These are phyloP conservation scores for Cylindrodendrum hubeiense DNA, from an alignment of 2,329 filamentous ascomycete genomes.

Conservation along the genomic window DNA sequence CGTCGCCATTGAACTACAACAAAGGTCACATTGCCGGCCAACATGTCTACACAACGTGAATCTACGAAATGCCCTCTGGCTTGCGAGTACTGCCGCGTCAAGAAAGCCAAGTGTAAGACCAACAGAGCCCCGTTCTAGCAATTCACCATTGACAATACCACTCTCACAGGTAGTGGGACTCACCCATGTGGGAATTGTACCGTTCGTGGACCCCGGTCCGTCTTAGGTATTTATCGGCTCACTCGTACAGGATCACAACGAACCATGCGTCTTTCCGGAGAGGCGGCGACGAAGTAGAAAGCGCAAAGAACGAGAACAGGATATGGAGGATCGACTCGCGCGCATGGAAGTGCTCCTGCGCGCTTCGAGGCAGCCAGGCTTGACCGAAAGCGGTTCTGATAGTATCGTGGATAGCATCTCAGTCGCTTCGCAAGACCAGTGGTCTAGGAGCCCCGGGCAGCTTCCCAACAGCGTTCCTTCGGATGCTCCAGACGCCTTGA, in stretches of 20 bases:
- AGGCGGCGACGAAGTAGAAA: conserved; percentile 10
- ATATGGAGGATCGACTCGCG: conserved; percentile 11
- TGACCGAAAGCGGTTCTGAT: background rate
- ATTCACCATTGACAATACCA: background rate
- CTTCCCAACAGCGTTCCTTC: background rate
- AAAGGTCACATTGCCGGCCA: background rate
- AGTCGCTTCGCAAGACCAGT: background rate
- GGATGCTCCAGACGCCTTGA: background rate
- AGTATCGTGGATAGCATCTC: conserved; percentile 1
- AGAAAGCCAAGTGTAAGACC: conserved; percentile 7
- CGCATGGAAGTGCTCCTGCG: conserved; percentile 11
- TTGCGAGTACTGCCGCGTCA: conserved; percentile 13
- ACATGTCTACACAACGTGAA: conserved; percentile 6
- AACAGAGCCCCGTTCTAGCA: background rate
- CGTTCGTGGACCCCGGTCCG: background rate
- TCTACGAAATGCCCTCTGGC: conserved; percentile 9
- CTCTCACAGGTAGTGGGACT: conserved; percentile 4
- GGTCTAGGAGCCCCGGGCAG: background rate
- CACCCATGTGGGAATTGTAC: conserved; percentile 15
- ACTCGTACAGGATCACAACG: conserved; percentile 5
- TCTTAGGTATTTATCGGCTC: background rate
- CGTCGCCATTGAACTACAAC: background rate
- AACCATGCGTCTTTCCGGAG: conserved; percentile 13
- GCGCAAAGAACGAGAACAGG: conserved; percentile 12
- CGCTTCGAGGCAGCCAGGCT: background rate